A percentile compares a stretch with the other conserved stretches of the same genome.
These are phyloP conservation scores for Inonotus hispidus DNA, from an alignment of 1,284 basidiomycete species.

Conservation along the genomic window DNA sequence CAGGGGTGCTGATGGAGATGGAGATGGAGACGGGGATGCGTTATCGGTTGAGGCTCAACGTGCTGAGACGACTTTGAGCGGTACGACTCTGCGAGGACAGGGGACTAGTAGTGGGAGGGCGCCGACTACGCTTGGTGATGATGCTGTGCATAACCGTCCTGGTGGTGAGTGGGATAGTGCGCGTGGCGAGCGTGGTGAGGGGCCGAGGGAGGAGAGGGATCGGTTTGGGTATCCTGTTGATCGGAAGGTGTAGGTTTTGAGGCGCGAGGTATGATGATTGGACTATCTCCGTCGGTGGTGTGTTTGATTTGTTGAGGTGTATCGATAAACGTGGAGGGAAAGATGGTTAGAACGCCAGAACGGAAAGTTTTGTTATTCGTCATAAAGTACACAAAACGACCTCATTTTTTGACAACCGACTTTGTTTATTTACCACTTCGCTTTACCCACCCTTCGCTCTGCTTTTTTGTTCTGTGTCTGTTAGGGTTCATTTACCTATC, in stretches of 20 bases:
- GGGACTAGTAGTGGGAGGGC: background rate
- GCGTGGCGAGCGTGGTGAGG: background rate
- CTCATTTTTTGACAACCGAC: too few species aligned
- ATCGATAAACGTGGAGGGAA: too few species aligned
- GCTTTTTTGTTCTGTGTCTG: too few species aligned
- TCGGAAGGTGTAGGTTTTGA: slow-evolving; percentile 2
- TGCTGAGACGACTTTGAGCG: background rate
- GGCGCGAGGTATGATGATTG: too few species aligned
- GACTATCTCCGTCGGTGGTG: too few species aligned
- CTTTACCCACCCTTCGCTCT: too few species aligned
- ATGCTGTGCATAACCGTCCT: background rate
- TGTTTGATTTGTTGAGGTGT: too few species aligned
- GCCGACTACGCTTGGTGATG: background rate
- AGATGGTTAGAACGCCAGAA: too few species aligned
- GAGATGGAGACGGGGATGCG: background rate
- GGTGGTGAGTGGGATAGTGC: background rate
- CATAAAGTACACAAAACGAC: too few species aligned
- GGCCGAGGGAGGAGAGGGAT: background rate
- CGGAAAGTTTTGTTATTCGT: too few species aligned
- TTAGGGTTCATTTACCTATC: too few species aligned
- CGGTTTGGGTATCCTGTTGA: slow-evolving; percentile 11
- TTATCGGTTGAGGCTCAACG: background rate
- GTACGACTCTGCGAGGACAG: slow-evolving; percentile 4
- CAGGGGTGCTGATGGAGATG: background rate
- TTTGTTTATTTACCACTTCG: too few species aligned